phyloP scores from a whole-genome alignment of 352 stramenopile species.

The Pythium rishiriense region DNA sequence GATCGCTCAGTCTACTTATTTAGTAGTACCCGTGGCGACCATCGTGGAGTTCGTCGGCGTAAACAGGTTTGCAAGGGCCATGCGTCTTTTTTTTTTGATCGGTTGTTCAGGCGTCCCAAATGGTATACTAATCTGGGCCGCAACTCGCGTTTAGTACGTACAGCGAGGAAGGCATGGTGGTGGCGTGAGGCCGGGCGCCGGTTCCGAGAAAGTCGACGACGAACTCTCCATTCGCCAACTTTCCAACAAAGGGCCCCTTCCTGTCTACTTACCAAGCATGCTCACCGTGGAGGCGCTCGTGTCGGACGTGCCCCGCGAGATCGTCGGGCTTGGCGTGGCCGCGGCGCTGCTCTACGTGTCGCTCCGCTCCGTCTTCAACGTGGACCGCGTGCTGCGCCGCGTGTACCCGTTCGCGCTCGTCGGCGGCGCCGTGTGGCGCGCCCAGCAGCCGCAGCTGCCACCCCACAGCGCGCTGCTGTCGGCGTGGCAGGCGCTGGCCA shows the following conservation, averaged over 20 bases:
- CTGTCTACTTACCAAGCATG: constrained; percentile 12
- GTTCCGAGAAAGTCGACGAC: background rate
- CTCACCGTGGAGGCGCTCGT: constrained; percentile 32
- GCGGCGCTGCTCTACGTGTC: constrained; percentile 56
- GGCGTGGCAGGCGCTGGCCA: constrained; percentile 31
- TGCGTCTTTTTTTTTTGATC: constrained; percentile 20
- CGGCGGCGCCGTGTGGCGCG: constrained; percentile 53
- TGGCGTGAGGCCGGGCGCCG: background rate
- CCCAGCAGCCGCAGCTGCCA: constrained; percentile 30
- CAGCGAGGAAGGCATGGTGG: background rate
- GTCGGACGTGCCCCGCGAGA: constrained; percentile 32
- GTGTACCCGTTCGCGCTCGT: constrained; percentile 56
- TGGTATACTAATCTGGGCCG: constrained; percentile 26
- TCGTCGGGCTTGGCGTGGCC: constrained; percentile 35
- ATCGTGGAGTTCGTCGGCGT: constrained; percentile 6
- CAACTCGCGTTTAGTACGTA: constrained; percentile 28
- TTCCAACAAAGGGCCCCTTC: background rate
- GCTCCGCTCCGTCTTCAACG: constrained; percentile 64
- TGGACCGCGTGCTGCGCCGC: constrained; percentile 61
- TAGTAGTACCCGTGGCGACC: background rate
- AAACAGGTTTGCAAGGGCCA: constrained; percentile 22
- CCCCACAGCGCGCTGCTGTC: constrained; percentile 35
- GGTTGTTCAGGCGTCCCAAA: background rate
- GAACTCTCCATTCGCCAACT: constrained; percentile 7
- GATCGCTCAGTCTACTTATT: constrained; percentile 11